Evolutionary conservation across 768 basidiomycete genomes (phyloP).

Genomic region (Tricholoma hemisulphureum): DNA sequence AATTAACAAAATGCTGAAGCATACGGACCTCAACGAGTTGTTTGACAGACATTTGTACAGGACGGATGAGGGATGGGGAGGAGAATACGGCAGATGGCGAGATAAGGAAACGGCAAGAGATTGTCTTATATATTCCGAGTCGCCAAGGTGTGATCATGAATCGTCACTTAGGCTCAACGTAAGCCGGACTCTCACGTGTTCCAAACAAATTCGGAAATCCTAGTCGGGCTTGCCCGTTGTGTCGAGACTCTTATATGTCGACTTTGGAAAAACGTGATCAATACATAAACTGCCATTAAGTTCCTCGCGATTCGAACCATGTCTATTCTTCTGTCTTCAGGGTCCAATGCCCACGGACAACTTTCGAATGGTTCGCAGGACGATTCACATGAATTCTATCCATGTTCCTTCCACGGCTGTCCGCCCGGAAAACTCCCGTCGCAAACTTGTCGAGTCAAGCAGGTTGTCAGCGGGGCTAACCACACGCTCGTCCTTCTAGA

Average conservation of each 20-base stretch:
- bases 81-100: slow-evolving; percentile 23
- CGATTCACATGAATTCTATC: slow-evolving; percentile 43
- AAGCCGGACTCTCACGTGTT: no score
- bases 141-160: no score
- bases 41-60: slow-evolving; percentile 37
- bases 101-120: slow-evolving; percentile 10
- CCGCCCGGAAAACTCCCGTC: slow-evolving; percentile 30
- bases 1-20: not conserved
- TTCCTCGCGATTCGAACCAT: not conserved
- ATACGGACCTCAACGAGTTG: slow-evolving; percentile 45
- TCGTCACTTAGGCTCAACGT: no score
- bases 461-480: slow-evolving; percentile 71
- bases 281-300: no score
- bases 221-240: no score
- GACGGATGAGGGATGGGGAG: slow-evolving; percentile 31
- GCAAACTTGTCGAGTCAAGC: slow-evolving; percentile 34
- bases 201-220: no score
- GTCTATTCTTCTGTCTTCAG: slow-evolving; percentile 17
- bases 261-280: no score
- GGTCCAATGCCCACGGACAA: slow-evolving; percentile 55
- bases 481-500: slow-evolving; percentile 74
- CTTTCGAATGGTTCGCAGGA: slow-evolving; percentile 45
- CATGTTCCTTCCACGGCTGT: slow-evolving; percentile 38
- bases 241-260: no score
- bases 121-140: slow-evolving; percentile 20